Evolutionary conservation across 257 asterid genomes (phyloP).

Genomic region (Gentiana straminea): DNA sequence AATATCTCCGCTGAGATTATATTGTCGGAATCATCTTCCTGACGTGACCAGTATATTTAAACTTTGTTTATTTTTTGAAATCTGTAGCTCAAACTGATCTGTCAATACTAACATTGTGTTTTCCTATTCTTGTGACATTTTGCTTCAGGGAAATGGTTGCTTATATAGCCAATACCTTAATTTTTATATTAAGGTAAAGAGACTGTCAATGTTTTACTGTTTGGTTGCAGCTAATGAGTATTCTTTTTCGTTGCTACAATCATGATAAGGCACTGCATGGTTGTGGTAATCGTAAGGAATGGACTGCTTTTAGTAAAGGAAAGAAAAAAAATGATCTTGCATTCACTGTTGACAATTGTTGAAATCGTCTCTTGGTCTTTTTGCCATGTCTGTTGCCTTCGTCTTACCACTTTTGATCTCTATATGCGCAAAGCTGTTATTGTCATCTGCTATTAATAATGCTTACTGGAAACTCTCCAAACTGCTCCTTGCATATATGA

Average conservation of each 20-base stretch:
- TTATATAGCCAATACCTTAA: slow-evolving; percentile 85
- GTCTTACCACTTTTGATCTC: too few relatives aligned
- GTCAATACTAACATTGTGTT: slow-evolving; percentile 5
- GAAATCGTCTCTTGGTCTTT: neutral
- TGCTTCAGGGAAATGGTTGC: slow-evolving; percentile 97
- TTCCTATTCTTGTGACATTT: slow-evolving; percentile 15
- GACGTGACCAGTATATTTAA: too few relatives aligned
- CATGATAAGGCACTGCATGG: neutral
- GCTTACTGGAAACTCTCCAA: too few relatives aligned
- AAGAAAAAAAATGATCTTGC: neutral
- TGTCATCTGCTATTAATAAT: too few relatives aligned
- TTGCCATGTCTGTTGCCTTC: neutral
- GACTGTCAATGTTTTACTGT: neutral
- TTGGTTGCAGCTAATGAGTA: neutral
- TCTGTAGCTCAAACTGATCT: too few relatives aligned
- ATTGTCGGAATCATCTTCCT: too few relatives aligned
- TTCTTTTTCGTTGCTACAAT: neutral
- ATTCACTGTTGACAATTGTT: neutral
- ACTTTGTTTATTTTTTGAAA: too few relatives aligned
- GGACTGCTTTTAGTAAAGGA: too few relatives aligned
- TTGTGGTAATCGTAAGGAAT: too few relatives aligned
- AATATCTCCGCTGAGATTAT: too few relatives aligned
- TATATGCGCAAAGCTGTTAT: too few relatives aligned
- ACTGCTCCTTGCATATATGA: too few relatives aligned
- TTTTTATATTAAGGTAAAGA: slow-evolving; percentile 87